Base-by-base conservation (phyloP, 441 rosid genomes). In the Melastoma candidum region DNA sequence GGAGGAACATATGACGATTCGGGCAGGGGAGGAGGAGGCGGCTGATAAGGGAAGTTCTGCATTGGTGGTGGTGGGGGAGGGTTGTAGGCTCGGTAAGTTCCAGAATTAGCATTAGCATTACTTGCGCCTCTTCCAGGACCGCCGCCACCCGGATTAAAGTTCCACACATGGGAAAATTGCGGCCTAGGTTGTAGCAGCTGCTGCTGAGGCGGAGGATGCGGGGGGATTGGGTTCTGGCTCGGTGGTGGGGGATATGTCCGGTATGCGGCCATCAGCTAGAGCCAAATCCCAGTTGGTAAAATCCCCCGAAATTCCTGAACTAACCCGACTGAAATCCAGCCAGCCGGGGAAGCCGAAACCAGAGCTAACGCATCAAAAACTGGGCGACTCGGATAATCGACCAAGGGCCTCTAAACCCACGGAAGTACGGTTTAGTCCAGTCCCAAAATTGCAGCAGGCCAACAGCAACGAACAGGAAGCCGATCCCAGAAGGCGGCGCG, bases 181-280 rank as follows among this genome's bases (percentile, higher is more conserved):
- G 26, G 11, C 54, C 53, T 73, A n/a, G 65, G 76, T 44, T 63
- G 75, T 11, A 57, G 63, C 2, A 49, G 63, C 13, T 44, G 47
- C n/a, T 57, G 49, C 24, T 49, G 57, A 2, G 61, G 70, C 0
- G 60, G 56, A n/a, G 56, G 70, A 0, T 61, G 74, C 2, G 63
- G 61, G 17, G 68, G 73, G 6, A 60, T 41, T 48, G 72, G 70
- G 50, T 68, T 71, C 46, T 68, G 78, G 56, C 63, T 65, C 24
- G 68, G 71, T 0, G 63, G 51, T 1, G 26, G 51, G 3, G 26
- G 77, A 53, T 65, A 79, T 13, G 83, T 80, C 76, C 89, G 65
- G 56, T 80, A 82, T 0, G 94, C 79, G 58, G 84, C 81, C 94
- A 85, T 82, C 44, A 26, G 49, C 12, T 9, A 6, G 26, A 36